These are phyloP conservation scores for Cynara cardunculus DNA, from an alignment of 129 eudicot species.

Conservation along the genomic window DNA sequence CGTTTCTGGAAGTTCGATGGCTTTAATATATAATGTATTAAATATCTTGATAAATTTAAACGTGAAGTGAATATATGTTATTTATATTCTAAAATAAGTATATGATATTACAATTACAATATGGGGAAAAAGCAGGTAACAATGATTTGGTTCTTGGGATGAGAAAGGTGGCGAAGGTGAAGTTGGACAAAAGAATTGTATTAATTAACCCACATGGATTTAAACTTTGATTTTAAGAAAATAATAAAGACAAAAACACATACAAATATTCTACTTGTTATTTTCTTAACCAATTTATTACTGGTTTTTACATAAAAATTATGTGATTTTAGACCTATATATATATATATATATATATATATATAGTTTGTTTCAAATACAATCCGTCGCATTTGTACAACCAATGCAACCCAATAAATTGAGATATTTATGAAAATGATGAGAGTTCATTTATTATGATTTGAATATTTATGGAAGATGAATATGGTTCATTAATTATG, in stretches of 20 bases:
- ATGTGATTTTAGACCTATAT: no score
- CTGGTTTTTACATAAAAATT: no score
- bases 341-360: no score
- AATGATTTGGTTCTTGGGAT: neutral
- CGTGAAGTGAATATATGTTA: neutral
- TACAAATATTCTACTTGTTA: neutral
- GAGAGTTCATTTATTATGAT: no score
- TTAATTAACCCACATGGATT: constrained; percentile 10
- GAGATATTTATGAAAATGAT: no score
- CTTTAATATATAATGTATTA: neutral
- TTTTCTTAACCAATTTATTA: no score
- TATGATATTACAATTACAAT: neutral
- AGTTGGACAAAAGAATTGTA: neutral
- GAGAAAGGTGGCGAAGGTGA: neutral
- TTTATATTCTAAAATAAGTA: neutral
- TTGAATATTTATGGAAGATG: no score
- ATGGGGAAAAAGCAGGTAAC: neutral
- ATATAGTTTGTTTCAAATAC: no score
- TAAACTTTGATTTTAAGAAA: neutral
- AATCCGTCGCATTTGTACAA: no score
- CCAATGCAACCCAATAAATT: no score
- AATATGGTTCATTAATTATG: no score
- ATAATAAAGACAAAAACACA: constrained; percentile 3
- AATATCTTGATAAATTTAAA: neutral
- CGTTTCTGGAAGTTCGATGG: neutral